Evolutionary conservation across 2,329 filamentous ascomycete genomes (phyloP).

Genomic region (Verticillium klebahnii): DNA sequence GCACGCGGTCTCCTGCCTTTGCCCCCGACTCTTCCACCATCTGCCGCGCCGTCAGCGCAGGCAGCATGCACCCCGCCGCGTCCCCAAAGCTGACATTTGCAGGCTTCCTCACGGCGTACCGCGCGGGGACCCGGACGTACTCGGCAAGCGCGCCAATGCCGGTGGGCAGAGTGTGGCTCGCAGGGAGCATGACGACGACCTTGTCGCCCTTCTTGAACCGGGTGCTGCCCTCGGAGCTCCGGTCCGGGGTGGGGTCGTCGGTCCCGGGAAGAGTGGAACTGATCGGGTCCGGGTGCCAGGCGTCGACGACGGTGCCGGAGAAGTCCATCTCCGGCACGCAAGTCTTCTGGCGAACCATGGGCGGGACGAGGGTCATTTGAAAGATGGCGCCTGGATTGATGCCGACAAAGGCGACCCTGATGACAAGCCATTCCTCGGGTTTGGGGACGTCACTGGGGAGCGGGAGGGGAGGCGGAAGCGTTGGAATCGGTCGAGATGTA

Average conservation of each 20-base stretch:
- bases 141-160: constrained; percentile 35
- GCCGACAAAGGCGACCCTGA: constrained; percentile 36
- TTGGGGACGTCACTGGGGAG: constrained; percentile 19
- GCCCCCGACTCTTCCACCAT: constrained; percentile 31
- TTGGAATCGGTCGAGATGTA: constrained; percentile 14
- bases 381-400: constrained; percentile 40
- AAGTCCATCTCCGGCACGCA: constrained; percentile 39
- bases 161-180: constrained; percentile 24
- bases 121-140: constrained; percentile 29
- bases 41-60: constrained; percentile 31
- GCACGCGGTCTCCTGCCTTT: constrained; percentile 32
- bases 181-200: constrained; percentile 33
- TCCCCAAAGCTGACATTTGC: constrained; percentile 22
- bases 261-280: not conserved
- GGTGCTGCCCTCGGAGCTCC: not conserved
- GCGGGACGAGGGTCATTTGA: constrained; percentile 35
- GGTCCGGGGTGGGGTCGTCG: not conserved
- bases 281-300: constrained; percentile 20
- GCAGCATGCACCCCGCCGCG: constrained; percentile 31
- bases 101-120: constrained; percentile 27
- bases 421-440: constrained; percentile 30
- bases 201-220: constrained; percentile 24
- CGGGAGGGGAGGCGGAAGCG: constrained; percentile 20
- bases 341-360: constrained; percentile 26
- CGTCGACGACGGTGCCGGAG: constrained; percentile 31